Evolutionary conservation across 768 basidiomycete genomes (phyloP), one percentile per base, ranked within the genome.

Genomic region (Termitomyces sp.): DNA sequence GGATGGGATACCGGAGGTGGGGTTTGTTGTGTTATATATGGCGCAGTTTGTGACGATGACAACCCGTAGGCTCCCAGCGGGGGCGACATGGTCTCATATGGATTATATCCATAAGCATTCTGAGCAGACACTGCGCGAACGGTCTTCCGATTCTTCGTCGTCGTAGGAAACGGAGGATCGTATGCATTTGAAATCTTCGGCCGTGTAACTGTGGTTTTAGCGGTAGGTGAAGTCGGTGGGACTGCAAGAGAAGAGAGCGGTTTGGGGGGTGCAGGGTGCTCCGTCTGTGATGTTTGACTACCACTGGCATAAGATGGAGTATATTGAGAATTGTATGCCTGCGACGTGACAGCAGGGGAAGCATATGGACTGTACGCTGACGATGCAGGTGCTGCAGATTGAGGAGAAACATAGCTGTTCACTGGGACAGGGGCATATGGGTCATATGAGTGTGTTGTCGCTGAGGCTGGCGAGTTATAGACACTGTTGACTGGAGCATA

Each of bases 161-260:
- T 68, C 1, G 83, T 76, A 36, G 81, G 81, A 54, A 90, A 80
- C 31, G 89, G 88, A 2, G 89, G 89, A 60, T 91, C 89, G 61
- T 89, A 91, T 1, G 88, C 89, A 59, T 89, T 88, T 13, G 73
- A 75, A 32, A 82, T 68, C 69, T 83, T 88, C 22, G 86, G 85
- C 47, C 88, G 77, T 56, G 73, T 82, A n/a, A 85, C 62, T 27
- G 76, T 66, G 2, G 78, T 69, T 3, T 77, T 68, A 16, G 76
- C 72, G 5, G 75, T 63, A 20, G 75, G 70, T 27, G 74, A 64
- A n/a, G 75, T 70, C 66, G 50, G 66, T 27, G 53, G 58, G 23
- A 52, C 50, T 11, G 49, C 29, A 18, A 56, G 32, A 3, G 57
- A 25, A 16, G 52, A 25, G 16, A 50, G 15, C 22, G 54, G 36